Base-by-base conservation (phyloP, 441 rosid genomes). In the Pelargonium hybrid region DNA sequence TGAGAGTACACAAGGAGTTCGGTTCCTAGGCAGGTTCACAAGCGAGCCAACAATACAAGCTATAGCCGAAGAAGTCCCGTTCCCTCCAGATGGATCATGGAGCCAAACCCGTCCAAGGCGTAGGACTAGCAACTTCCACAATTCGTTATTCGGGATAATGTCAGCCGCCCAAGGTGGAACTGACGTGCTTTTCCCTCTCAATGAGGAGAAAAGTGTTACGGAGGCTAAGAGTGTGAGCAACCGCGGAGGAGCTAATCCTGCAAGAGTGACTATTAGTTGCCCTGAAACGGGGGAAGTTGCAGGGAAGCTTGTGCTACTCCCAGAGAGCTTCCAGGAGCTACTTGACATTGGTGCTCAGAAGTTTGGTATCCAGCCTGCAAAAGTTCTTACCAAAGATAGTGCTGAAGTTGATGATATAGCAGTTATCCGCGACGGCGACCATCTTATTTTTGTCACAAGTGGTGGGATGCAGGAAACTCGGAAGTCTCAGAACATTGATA, bases 81-180 rank as follows among this genome's bases (percentile, higher is more conserved):
- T 81, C 45, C 39, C 29, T 4, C 11, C 68, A 17, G 88, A 85
- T 39, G 80, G 77, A 62, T 82, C 90, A 7, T 81, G 75, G 76
- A 71, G 77, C 73, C 77, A 67, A 64, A 62, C 17, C 8, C 56
- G 18, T 50, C 56, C 56, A 14, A 50, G 18, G 56, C 18, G 18
- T 5, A 50, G 15, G 56, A 15, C 18, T 8, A 17, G 17, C 20
- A 54, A 54, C 61, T 54, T 54, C 21, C 20, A 54, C 9, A 17
- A 54, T 7, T 54, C 61, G 0, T 9, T 54, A 1, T 54, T 54
- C 1, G 61, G 23, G 61, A 54, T 54, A 5, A 54, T 54, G 61
- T 54, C 61, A 34, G 39, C 61, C 84, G 85, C 17, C 82, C 83
- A 29, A 84, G 91, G 71, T 72, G 92, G 25, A 85, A 78, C 5